Base-by-base conservation (phyloP, 2,329 filamentous ascomycete species). In the Huntiella decipiens region DNA sequence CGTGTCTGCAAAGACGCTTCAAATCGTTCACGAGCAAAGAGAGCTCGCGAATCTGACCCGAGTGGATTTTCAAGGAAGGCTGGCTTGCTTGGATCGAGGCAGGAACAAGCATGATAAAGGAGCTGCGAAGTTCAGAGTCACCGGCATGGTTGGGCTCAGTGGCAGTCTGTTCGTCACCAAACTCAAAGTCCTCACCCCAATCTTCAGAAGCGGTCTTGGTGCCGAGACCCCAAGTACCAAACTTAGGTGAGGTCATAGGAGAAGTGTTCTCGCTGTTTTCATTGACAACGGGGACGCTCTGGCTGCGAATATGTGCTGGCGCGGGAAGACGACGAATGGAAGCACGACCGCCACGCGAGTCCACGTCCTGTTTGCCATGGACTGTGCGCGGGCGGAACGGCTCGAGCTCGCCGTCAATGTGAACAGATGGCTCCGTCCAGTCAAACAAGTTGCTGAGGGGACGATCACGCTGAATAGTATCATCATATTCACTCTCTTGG, bases 171-270 rank as follows among this genome's bases (percentile, higher is more conserved):
- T 63, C 65, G 13, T 50, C 48, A 6, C 70, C 70, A 56, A 88
- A 87, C 50, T 88, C 82, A 54, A 92, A 91, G 58, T 92, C 84
- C 52, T 87, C 82, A 54, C 88, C 84, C 84, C 84, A 92, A 56
- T 91, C 83, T 57, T 92, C 84, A 51, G 79, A 87, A 8, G 78
- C 77, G 12, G 74, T 79, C 59, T 87, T 87, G 51, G 74, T 78
- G n/a, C 79, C 76, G 37, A 85, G 63, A 2, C 81, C 82, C 82
- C 82, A 88, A 1, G 82, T 87, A 38, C 82, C 80, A 56, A 85
- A 88, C 55, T 86, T 87, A 56, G 59, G 60, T 56, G 60, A 68
- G 13, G 45, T 40, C 6, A 43, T 38, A 4, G 42, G 42, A 12
- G 38, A 43, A n/a, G 41, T 13, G 22, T 8, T 45, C 57, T 70